Base-by-base conservation (phyloP, 768 basidiomycete genomes). In the Leccinum rimulosum region DNA sequence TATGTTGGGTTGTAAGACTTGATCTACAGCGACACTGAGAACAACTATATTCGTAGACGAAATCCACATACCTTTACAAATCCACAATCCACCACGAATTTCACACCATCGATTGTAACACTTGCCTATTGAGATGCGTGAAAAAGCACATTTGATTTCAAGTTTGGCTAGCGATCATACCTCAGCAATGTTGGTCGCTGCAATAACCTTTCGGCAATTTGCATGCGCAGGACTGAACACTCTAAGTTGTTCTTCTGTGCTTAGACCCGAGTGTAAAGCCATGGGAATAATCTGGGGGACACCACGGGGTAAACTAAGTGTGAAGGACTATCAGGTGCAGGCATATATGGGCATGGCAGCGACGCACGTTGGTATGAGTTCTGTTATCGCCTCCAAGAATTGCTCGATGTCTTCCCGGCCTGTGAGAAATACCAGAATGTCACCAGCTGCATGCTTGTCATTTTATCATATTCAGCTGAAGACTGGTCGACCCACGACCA, bases 151-250 rank as follows among this genome's bases (percentile, higher is more conserved):
- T 7, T 50, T 52, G 36, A 33, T 27, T 10, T 45, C 7, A 50
- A 38, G 47, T 36, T 36, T 0, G 19, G 17, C 50, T 7, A n/a
- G 48, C 25, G 45, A 27, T 54, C 74, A 25, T 62, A 88, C 91
- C 75, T 99, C 97, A 15, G 97, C 97, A 52, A 98, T 95, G 70
- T 99, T 99, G 0, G 97, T 99, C 4, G 92, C 82, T 30, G 97
- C 83, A 54, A 99, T 87, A 54, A 97, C 87, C 73, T 98, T 99
- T 55, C 97, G 82, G 3, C 80, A 84, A 50, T 90, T 88, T 33
- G 80, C 77, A n/a, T 86, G 84, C 15, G 91, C 75, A 7, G 87
- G 82, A 59, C 89, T 84, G 66, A 99, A 99, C 3, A 95, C 87
- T 55, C 82, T 80, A 35, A 93, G 80, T 63, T 99, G 97, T 67